A percentile compares a stretch with the other conserved stretches of the same genome.
Conservation (phyloP, 176 grass and related monocot species). For the barley (Hordeum vulgare) region MorexV3_pseudomolecules_assembly NC_058519.1:30153349-30153848, state of each 20-base stretch:
- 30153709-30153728: conserved; percentile 41
- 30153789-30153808: conserved; percentile 55
- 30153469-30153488: conserved; percentile 80
- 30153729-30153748: conserved; percentile 31
- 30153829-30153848: conserved; percentile 83
- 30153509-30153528: conserved; percentile 64
- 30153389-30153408: conserved; percentile 54
- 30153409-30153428: conserved; percentile 57
- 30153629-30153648: conserved; percentile 51
- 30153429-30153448: conserved; percentile 36
- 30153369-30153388: conserved; percentile 19
- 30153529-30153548: conserved; percentile 62
- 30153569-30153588: conserved; percentile 52
- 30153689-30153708: conserved; percentile 50
- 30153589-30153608: conserved; percentile 56
- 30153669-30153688: conserved; percentile 37
- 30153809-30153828: conserved; percentile 56
- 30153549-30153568: background rate
- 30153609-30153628: conserved; percentile 29
- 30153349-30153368: conserved; percentile 32
- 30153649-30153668: conserved; percentile 40
- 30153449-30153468: conserved; percentile 8
- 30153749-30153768: conserved; percentile 71
- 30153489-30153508: conserved; percentile 72
- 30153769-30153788: conserved; percentile 91